phyloP scores from a whole-genome alignment of 495 filamentous ascomycete genomes.

The Neurospora sp. region DNA sequence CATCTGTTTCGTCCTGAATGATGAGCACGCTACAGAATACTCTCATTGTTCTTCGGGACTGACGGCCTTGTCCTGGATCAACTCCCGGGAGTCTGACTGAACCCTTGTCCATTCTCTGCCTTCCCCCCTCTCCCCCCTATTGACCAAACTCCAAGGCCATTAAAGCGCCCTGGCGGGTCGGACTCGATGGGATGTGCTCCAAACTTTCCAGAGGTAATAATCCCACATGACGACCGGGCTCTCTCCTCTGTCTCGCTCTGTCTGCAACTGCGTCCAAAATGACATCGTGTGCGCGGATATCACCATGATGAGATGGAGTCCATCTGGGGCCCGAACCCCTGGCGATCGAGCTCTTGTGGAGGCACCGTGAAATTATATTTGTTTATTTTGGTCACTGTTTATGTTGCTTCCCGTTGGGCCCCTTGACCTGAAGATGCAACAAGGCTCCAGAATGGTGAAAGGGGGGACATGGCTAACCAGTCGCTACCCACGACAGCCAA shows the following conservation, averaged over 20 bases:
- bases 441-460: neutral
- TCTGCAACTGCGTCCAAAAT: neutral
- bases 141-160: neutral
- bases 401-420: neutral
- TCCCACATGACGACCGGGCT: neutral
- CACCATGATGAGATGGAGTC: neutral
- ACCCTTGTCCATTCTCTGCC: neutral
- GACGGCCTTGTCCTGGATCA: neutral
- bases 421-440: neutral
- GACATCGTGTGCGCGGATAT: neutral
- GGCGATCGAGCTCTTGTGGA: neutral
- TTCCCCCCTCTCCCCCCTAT: neutral
- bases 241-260: neutral
- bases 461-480: neutral
- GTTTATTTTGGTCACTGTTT: neutral
- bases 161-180: neutral
- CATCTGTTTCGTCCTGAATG: neutral
- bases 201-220: neutral
- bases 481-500: neutral
- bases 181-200: neutral
- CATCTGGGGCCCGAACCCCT: neutral
- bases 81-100: neutral
- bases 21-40: neutral
- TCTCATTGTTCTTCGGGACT: neutral
- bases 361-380: neutral